Percentiles rank a stretch among this genome's conserved stretches.
Conservation (phyloP, 2,329 filamentous ascomycete genomes). For the Arachnopeziza araneosa region DNA sequence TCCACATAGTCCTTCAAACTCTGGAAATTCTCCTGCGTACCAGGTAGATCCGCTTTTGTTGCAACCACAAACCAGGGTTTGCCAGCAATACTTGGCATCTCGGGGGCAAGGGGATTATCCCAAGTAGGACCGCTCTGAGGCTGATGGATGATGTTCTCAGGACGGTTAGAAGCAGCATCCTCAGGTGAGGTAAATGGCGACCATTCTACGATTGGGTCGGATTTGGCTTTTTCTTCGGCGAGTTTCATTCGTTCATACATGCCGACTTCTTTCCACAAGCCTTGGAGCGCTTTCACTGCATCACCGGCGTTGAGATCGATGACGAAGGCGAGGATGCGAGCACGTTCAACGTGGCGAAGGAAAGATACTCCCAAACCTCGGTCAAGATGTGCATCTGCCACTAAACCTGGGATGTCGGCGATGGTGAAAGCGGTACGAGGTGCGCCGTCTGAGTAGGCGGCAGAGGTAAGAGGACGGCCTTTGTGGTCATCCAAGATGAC, state of each 20-base stretch:
- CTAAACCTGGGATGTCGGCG: slow-evolving; percentile 90
- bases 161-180: slow-evolving; percentile 27
- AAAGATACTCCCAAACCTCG: slow-evolving; percentile 88
- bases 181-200: slow-evolving; percentile 43
- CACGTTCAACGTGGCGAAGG: slow-evolving; percentile 88
- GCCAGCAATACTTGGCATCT: slow-evolving; percentile 54
- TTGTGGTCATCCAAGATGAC: slow-evolving; percentile 86
- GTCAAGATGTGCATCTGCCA: slow-evolving; percentile 89
- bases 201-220: slow-evolving; percentile 56
- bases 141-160: slow-evolving; percentile 26
- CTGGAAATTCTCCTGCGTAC: slow-evolving; percentile 72
- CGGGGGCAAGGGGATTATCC: slow-evolving; percentile 23
- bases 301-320: slow-evolving; percentile 78
- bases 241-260: slow-evolving; percentile 68
- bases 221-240: slow-evolving; percentile 66
- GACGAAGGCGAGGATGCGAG: slow-evolving; percentile 88
- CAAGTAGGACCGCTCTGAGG: slow-evolving; percentile 19
- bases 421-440: slow-evolving; percentile 80
- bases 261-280: slow-evolving; percentile 85
- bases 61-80: slow-evolving; percentile 98
- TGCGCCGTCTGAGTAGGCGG: slow-evolving; percentile 41
- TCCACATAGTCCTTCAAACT: slow-evolving; percentile 66
- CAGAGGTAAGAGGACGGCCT: slow-evolving; percentile 56
- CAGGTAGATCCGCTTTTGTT: slow-evolving; percentile 81
- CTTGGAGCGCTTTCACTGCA: slow-evolving; percentile 70